phyloP scores from a whole-genome alignment of 139 green algal genomes.

The Trebouxia sp. region DNA sequence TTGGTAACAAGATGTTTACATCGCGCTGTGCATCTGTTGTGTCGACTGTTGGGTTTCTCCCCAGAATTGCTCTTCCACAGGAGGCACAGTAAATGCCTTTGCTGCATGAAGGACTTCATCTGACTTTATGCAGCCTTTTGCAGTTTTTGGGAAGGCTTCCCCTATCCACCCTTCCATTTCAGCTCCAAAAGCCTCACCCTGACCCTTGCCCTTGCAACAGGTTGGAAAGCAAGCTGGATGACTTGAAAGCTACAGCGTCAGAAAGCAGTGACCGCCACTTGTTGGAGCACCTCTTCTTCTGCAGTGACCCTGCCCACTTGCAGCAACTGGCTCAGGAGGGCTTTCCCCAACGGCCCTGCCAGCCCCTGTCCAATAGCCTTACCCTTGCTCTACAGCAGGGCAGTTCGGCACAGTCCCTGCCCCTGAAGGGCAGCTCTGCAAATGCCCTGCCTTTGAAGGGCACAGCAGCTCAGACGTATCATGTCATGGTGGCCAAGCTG shows the following conservation, averaged over 20 bases:
- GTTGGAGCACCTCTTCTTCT: constrained; percentile 19
- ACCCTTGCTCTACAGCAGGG: neutral
- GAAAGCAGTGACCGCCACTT: neutral
- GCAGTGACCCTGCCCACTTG: neutral
- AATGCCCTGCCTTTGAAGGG: too few species aligned
- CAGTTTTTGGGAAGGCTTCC: too few species aligned
- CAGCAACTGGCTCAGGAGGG: constrained; percentile 28
- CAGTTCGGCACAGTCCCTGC: neutral
- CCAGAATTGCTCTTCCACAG: too few species aligned
- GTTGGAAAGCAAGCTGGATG: constrained; percentile 18
- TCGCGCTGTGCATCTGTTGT: too few species aligned
- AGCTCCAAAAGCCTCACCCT: too few species aligned
- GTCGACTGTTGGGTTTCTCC: too few species aligned
- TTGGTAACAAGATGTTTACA: too few species aligned
- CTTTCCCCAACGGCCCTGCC: neutral
- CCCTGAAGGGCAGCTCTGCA: neutral
- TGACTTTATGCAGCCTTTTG: too few species aligned
- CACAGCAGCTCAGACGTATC: neutral
- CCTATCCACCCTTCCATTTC: too few species aligned
- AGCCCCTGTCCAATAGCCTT: constrained; percentile 16
- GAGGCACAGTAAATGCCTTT: too few species aligned
- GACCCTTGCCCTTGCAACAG: neutral
- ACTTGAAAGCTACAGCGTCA: neutral
- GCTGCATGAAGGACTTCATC: too few species aligned
- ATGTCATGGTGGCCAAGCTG: constrained; percentile 59